Conservation (phyloP, 192 early-diverging fungal species). For the Linnemannia schmuckeri region DNA sequence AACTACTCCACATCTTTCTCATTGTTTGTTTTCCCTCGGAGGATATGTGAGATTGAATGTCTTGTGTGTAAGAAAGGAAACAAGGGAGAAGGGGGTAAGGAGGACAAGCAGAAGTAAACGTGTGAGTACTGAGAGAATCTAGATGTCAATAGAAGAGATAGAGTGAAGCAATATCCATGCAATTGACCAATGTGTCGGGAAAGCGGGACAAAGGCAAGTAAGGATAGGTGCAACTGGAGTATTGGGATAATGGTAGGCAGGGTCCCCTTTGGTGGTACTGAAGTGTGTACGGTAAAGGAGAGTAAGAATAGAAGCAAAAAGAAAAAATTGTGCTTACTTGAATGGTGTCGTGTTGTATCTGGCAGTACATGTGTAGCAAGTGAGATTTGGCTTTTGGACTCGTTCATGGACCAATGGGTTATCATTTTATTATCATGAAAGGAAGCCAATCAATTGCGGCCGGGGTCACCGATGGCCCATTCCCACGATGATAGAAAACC, state of each 20-base stretch:
- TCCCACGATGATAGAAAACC: not conserved
- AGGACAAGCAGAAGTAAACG: not conserved
- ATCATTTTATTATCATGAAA: not conserved
- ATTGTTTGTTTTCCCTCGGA: not conserved
- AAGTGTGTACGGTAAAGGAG: no score
- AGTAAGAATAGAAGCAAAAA: slow-evolving; percentile 2
- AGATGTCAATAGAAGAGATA: not conserved
- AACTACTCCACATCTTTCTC: not conserved
- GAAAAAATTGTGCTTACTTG: not conserved
- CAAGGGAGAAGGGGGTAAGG: not conserved
- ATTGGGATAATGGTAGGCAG: not conserved
- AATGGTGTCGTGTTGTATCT: not conserved
- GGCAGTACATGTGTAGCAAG: not conserved
- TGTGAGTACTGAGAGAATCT: not conserved
- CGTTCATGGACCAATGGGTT: not conserved
- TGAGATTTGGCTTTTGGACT: not conserved
- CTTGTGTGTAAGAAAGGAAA: not conserved
- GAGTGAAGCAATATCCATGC: not conserved
- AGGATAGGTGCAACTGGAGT: not conserved
- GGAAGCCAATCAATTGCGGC: not conserved
- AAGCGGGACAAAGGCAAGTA: not conserved
- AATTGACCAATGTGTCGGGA: not conserved
- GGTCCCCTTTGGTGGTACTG: not conserved
- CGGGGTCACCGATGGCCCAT: not conserved
- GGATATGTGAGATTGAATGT: not conserved